Base-by-base conservation (phyloP, 768 basidiomycete species). In the Podaxis sp. region DNA sequence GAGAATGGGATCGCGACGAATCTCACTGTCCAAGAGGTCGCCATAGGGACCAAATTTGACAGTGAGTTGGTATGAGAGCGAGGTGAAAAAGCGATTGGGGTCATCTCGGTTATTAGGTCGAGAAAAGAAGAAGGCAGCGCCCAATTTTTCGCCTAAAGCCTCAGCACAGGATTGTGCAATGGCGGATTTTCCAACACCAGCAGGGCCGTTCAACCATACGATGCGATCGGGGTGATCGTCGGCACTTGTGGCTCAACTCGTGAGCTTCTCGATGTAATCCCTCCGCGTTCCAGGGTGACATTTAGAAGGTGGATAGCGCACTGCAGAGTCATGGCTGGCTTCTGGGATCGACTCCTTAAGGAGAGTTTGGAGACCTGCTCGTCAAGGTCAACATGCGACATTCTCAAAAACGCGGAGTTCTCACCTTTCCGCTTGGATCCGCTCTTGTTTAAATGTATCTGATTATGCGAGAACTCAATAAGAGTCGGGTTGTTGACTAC, bases 151-250 rank as follows among this genome's bases (percentile, higher is more conserved):
- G 3, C 17, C 42, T 4, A 33, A 12, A 15, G 28, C 28, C 44
- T 58, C 57, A 19, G 57, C 57, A 48, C 26, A 48, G 7, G 57
- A 17, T 26, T 58, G 57, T 17, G 44, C 57, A 6, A 58, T 12
- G 8, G 44, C 57, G 0, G 57, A 46, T 38, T 58, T 58, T 17
- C 57, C 57, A 24, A 33, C 42, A 1, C 57, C 57, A 26, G 44
- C 57, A 19, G 57, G 44, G 3, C 57, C 57, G 2, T 33, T 48
- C 42, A 58, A 9, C 57, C 57, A 58, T 2, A 22, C 3, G 19
- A 40, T 22, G 12, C 38, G 19, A 15, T 40, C 39, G 2, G 22
- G 22, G 39, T 44, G 40, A 1, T 26, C 28, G 40, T 26, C 9
- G 11, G 17, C 26, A 13, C 24, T 19, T 2, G 11, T 11, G 26